Percentiles rank a stretch among this genome's conserved stretches.
phyloP scores from a whole-genome alignment of 2,329 filamentous ascomycete genomes.

The Penicillium sp. region DNA sequence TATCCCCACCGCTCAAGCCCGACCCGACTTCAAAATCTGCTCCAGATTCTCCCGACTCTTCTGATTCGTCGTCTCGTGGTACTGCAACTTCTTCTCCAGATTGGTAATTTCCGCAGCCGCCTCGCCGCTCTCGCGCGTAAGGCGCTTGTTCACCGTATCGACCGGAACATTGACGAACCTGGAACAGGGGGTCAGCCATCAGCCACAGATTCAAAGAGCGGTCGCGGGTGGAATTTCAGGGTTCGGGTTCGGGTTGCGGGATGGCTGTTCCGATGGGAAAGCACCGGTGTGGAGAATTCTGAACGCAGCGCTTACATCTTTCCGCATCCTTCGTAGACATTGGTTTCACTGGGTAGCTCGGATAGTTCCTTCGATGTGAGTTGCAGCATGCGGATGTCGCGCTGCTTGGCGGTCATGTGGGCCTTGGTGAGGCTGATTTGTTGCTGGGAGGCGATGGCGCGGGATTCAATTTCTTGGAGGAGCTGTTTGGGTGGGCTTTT shows the following conservation, averaged over 20 bases:
- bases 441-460: slow-evolving; percentile 84
- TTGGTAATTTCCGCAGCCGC: slow-evolving; percentile 77
- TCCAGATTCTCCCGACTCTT: slow-evolving; percentile 92
- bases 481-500: slow-evolving; percentile 59
- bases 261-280: too few relatives aligned
- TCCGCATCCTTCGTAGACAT: slow-evolving; percentile 90
- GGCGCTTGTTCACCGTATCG: slow-evolving; percentile 70
- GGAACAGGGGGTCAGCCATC: slow-evolving; percentile 1
- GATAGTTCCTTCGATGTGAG: slow-evolving; percentile 82
- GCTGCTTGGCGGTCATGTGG: slow-evolving; percentile 81
- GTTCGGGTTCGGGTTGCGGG: too few relatives aligned
- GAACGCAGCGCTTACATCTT: slow-evolving; percentile 76
- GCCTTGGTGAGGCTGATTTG: slow-evolving; percentile 84
- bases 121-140: slow-evolving; percentile 72
- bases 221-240: neutral
- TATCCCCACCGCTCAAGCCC: slow-evolving; percentile 22
- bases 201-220: slow-evolving; percentile 1
- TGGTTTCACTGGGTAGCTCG: slow-evolving; percentile 72
- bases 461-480: slow-evolving; percentile 89
- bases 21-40: slow-evolving; percentile 70
- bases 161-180: slow-evolving; percentile 88
- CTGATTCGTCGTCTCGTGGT: slow-evolving; percentile 91
- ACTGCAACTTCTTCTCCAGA: slow-evolving; percentile 84
- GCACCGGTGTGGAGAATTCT: neutral
- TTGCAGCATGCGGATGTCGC: slow-evolving; percentile 85